Evolutionary conservation across 1,284 basidiomycete species (phyloP).

Genomic region (Retiboletus flavoniger): DNA sequence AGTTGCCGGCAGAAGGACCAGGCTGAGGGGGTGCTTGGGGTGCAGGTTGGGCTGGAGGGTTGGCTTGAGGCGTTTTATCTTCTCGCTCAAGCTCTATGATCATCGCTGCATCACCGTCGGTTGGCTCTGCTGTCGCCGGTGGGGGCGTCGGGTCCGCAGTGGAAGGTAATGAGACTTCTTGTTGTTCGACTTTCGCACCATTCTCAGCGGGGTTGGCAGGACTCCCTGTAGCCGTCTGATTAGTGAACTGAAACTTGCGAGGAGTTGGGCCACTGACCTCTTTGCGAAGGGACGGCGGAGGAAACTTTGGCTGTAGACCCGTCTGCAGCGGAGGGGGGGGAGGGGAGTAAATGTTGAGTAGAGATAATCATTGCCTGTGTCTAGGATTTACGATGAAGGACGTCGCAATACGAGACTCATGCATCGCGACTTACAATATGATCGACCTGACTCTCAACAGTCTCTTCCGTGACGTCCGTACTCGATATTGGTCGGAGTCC

Average conservation of each 20-base stretch:
- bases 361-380: constrained; percentile 85
- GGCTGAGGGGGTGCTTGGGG: constrained; percentile 20
- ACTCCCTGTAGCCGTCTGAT: constrained; percentile 20
- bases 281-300: constrained; percentile 25
- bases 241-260: not conserved
- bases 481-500: constrained; percentile 48
- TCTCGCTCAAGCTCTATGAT: constrained; percentile 54
- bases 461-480: constrained; percentile 69
- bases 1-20: constrained; percentile 24
- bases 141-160: constrained; percentile 36
- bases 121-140: constrained; percentile 24
- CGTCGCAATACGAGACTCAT: not conserved
- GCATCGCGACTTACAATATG: constrained; percentile 50
- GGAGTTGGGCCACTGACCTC: constrained; percentile 21
- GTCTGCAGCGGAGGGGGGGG: constrained; percentile 28
- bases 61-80: constrained; percentile 36
- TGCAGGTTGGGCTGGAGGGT: constrained; percentile 21
- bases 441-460: constrained; percentile 63
- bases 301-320: constrained; percentile 19
- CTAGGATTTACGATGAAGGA: constrained; percentile 38
- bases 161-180: constrained; percentile 33
- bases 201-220: constrained; percentile 26
- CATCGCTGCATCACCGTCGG: constrained; percentile 40
- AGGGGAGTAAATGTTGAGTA: constrained; percentile 71
- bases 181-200: constrained; percentile 35